Evolutionary conservation across 1,284 basidiomycete species (phyloP), one percentile per base, ranked within the genome.

Genomic region (Trametes versicolor): DNA sequence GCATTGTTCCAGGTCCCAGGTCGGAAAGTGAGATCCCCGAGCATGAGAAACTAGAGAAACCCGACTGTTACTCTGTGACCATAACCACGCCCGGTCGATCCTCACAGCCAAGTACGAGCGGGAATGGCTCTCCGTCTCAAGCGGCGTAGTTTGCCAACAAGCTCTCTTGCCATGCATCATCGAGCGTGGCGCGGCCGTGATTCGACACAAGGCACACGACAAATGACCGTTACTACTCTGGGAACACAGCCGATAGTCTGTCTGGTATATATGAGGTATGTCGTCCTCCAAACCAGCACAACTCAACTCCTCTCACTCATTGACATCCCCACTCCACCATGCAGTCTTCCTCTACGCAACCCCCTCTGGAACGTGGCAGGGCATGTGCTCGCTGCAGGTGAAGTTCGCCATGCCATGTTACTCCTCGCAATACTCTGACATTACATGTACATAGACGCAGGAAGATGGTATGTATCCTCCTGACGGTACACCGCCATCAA

Each of bases 341-440:
- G 66, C 53, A 65, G 23, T 70, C 73, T 15, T 71, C 72, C 5
- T 60, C 66, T 37, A 19, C 48, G 1, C 61, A 62, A 58, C 58
- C 68, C 21, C 69, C 74, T 49, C 66, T 77, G 8, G 74, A 77
- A 60, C 68, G 76, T 57, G 76, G 76, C 34, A 73, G 71, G 50
- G 75, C 76, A 23, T 77, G 76, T 50, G 58, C 74, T n/a, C 66
- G 75, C 58, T 77, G 76, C 69, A 69, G 75, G 76, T 75, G 19
- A 56, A 69, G 62, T 23, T 12, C 12, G 27, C 12, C 21, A 32
- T 13, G 23, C 13, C 4, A 8, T 34, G n/a, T 7, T 17, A 29
- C 10, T 37, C n/a, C 6, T 21, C 4, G 17, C 56, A n/a, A n/a
- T 36, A 23, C 41, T 29, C 25, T 51, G 21, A 58, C 34, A n/a